Evolutionary conservation across 2,329 filamentous ascomycete genomes (phyloP).

Genomic region (Fusarium phyllophilum): DNA sequence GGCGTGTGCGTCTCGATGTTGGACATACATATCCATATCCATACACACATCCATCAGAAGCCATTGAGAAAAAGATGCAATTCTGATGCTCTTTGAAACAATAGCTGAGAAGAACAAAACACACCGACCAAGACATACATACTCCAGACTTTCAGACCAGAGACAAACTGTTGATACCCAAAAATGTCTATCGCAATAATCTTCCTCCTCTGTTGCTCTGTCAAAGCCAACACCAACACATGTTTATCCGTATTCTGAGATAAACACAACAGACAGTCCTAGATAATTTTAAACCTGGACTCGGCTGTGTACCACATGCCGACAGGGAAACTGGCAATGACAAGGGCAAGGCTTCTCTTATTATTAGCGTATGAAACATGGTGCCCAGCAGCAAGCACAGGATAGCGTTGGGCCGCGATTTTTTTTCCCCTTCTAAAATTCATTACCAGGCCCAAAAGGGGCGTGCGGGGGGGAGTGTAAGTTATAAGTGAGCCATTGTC

Average conservation of each 20-base stretch:
- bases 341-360: constrained; percentile 38
- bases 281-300: constrained; percentile 36
- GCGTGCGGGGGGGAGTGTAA: constrained; percentile 30
- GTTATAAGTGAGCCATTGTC: constrained; percentile 34
- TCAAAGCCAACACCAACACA: constrained; percentile 1
- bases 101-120: constrained; percentile 3
- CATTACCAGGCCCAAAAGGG: constrained; percentile 39
- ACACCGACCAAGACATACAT: constrained; percentile 1
- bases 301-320: constrained; percentile 40
- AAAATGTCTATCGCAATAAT: constrained; percentile 15
- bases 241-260: constrained; percentile 30
- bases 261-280: constrained; percentile 29
- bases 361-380: constrained; percentile 45
- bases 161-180: constrained; percentile 26
- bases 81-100: constrained; percentile 9
- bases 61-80: neutral
- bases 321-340: constrained; percentile 33
- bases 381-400: constrained; percentile 35
- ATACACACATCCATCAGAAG: neutral
- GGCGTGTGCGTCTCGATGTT: constrained; percentile 32
- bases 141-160: neutral
- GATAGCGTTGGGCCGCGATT: constrained; percentile 42
- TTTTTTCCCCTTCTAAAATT: neutral
- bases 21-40: constrained; percentile 23
- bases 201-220: constrained; percentile 2